Base-by-base conservation (phyloP, 257 asterid species). In the Mentha longifolia region DNA sequence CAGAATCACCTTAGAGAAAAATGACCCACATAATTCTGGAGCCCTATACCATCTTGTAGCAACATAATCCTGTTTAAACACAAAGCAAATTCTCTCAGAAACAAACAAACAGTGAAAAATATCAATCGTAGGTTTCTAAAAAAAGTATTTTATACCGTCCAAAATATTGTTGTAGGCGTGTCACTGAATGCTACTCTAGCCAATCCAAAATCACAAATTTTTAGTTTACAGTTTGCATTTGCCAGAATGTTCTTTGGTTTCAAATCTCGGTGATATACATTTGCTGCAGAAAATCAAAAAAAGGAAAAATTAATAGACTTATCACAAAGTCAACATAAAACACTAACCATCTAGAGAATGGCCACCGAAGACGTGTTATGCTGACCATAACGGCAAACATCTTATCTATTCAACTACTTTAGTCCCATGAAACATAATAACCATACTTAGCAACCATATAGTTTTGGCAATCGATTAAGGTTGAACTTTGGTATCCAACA, bases 31-130 rank as follows among this genome's bases (percentile, higher is more conserved):
- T 70, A 88, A 81, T 73, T 91, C 97, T 50, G 97, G 97, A 78
- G 97, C 96, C 59, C 96, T 88, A 65, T 91, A 91, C 97, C 97
- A 91, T 78, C 97, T 88, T 50, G 97, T 88, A 65, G 97, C 97
- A 68, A 91, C 97, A 58, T 91, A 91, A 74, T 91, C 97, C 97
- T 92, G 62, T 30, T 56, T 31, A 61, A 46, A 59, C 39, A 52
- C 17, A 28, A 78, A 25, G 14, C 7, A 63, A 43, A 68, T 30
- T 13, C 47, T 42, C 65, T 59, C 3, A 73, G 16, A 33, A 60
- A 20, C n/a, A 56, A 59, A 55, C 19, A 19, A 46, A 46, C 43
- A 55, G 56, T 37, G 50, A 28, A 15, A 15, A 11, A 20, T n/a
- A 15, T 22, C 31, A 43, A 52, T 30, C 30, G 62, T 65, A 28